These are phyloP conservation scores for Ogataea thermomethanolica DNA, from an alignment of 805 yeast species.

Conservation along the genomic window DNA sequence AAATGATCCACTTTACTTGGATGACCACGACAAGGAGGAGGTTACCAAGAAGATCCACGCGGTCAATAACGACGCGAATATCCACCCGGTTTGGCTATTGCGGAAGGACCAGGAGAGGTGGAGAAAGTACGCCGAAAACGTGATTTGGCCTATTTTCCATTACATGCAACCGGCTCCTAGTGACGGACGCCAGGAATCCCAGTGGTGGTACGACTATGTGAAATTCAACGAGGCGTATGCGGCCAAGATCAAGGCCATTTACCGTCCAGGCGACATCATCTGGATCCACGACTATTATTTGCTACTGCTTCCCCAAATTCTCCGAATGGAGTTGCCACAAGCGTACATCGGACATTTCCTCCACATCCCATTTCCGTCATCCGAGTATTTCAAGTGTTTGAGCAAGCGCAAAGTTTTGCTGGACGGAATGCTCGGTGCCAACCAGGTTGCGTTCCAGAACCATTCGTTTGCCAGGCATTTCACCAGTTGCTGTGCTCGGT, in stretches of 20 bases:
- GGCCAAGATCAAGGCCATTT: slow-evolving; percentile 65
- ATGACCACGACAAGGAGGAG: slow-evolving; percentile 49
- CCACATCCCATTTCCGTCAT: slow-evolving; percentile 93
- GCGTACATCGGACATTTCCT: slow-evolving; percentile 74
- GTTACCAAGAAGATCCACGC: slow-evolving; percentile 46
- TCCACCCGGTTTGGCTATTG: slow-evolving; percentile 88
- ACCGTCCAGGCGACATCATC: slow-evolving; percentile 83
- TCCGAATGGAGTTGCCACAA: slow-evolving; percentile 72
- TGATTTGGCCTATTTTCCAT: slow-evolving; percentile 92
- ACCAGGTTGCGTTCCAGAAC: slow-evolving; percentile 82
- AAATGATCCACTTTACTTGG: slow-evolving; percentile 61
- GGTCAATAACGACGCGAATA: slow-evolving; percentile 45
- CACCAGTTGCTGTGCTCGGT: slow-evolving; percentile 81
- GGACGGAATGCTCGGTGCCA: slow-evolving; percentile 90
- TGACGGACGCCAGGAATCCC: slow-evolving; percentile 64
- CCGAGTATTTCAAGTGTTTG: slow-evolving; percentile 87
- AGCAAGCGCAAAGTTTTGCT: slow-evolving; percentile 78
- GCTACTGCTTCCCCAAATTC: slow-evolving; percentile 73
- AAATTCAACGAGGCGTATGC: slow-evolving; percentile 89
- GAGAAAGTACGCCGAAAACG: slow-evolving; percentile 87
- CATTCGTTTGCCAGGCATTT: slow-evolving; percentile 87
- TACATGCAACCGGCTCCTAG: slow-evolving; percentile 78
- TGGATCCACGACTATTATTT: slow-evolving; percentile 93
- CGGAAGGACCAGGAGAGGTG: slow-evolving; percentile 77
- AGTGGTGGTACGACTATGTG: slow-evolving; percentile 85